Conservation (phyloP, 108 stramenopile species). For the Heterococcus sp. region DNA sequence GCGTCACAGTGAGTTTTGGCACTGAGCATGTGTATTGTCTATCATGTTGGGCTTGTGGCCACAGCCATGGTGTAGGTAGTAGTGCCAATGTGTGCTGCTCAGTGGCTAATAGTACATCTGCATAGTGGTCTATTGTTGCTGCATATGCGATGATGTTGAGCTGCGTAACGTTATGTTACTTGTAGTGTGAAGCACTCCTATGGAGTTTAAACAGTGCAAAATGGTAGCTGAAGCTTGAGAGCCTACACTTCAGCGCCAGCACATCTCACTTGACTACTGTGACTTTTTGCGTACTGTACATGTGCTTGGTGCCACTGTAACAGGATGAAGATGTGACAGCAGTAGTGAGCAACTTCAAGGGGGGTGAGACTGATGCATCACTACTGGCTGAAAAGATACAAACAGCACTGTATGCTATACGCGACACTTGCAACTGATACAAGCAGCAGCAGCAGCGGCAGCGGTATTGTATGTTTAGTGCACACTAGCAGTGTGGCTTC, state of each 20-base stretch:
- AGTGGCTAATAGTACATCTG: background rate
- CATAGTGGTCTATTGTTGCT: background rate
- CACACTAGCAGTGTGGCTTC: too few relatives aligned
- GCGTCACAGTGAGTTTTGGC: background rate
- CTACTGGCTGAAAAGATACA: background rate
- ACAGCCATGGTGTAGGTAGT: too few relatives aligned
- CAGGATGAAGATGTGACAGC: background rate
- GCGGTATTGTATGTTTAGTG: too few relatives aligned
- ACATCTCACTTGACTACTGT: background rate
- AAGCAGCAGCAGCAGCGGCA: too few relatives aligned
- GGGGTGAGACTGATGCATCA: background rate
- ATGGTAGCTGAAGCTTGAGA: background rate
- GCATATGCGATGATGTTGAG: constrained; percentile 2
- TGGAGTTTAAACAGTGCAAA: background rate
- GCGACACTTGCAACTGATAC: background rate
- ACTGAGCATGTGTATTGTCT: background rate
- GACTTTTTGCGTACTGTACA: background rate
- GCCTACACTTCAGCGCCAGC: background rate
- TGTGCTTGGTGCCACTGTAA: background rate
- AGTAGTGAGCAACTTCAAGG: background rate
- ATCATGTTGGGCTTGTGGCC: background rate
- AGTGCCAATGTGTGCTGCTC: too few relatives aligned
- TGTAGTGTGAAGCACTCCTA: too few relatives aligned
- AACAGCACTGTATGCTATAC: background rate
- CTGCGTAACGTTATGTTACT: constrained; percentile 57